These are phyloP conservation scores for Eimeria praecox DNA, from an alignment of 169 alveolate genomes.

Conservation along the genomic window DNA sequence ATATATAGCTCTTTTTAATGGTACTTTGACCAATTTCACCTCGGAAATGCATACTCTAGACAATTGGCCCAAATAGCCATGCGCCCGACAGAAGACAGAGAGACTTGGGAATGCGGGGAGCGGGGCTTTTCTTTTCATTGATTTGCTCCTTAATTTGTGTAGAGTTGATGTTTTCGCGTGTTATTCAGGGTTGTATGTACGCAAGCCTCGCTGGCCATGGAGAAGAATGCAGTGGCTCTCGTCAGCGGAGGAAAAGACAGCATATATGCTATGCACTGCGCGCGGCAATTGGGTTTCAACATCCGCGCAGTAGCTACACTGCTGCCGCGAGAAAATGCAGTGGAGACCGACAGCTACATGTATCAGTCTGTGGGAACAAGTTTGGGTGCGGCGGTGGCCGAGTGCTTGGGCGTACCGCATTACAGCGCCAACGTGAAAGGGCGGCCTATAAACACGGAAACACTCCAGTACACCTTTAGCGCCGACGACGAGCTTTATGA, in stretches of 20 bases:
- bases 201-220: neutral
- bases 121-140: neutral
- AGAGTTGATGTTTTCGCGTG: neutral
- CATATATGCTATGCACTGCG: slow-evolving; percentile 86
- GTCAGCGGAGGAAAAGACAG: slow-evolving; percentile 95
- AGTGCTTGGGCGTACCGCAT: slow-evolving; percentile 83
- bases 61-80: neutral
- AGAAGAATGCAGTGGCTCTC: slow-evolving; percentile 89
- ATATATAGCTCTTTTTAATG: neutral
- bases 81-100: neutral
- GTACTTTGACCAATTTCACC: neutral
- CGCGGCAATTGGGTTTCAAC: slow-evolving; percentile 84
- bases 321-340: slow-evolving; percentile 74
- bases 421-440: slow-evolving; percentile 82
- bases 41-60: neutral
- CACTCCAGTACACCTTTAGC: slow-evolving; percentile 84
- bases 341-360: slow-evolving; percentile 84
- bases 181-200: neutral
- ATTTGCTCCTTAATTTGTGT: neutral
- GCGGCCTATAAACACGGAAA: slow-evolving; percentile 89
- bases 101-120: neutral
- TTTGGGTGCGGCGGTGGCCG: slow-evolving; percentile 95
- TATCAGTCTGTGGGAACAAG: slow-evolving; percentile 97
- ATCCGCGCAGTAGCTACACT: slow-evolving; percentile 83
- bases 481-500: slow-evolving; percentile 97